Percentiles rank a stretch among this genome's conserved stretches.
These are phyloP conservation scores for Aphanomyces cochlioides DNA, from an alignment of 352 stramenopile species.

Conservation along the genomic window DNA sequence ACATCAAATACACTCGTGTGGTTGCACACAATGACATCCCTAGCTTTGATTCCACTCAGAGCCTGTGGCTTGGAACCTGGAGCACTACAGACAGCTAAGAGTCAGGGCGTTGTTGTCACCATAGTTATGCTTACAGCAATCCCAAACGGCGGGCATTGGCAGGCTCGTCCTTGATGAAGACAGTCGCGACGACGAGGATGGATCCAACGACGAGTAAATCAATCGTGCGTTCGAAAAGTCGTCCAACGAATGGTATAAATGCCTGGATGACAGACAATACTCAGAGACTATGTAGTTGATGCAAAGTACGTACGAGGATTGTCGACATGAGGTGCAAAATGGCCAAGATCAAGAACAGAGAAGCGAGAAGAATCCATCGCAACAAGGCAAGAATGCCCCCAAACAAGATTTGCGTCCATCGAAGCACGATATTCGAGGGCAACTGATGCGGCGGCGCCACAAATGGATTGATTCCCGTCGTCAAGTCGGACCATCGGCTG, in stretches of 20 bases:
- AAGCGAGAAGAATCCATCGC: constrained; percentile 38
- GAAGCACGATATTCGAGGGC: constrained; percentile 41
- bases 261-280: constrained; percentile 24
- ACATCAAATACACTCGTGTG: constrained; percentile 79
- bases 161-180: constrained; percentile 61
- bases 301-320: neutral
- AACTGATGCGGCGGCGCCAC: constrained; percentile 68
- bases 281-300: neutral
- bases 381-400: constrained; percentile 49
- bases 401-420: constrained; percentile 42
- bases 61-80: constrained; percentile 16
- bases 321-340: neutral
- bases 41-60: constrained; percentile 40
- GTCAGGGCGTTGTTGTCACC: neutral
- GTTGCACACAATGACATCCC: constrained; percentile 78
- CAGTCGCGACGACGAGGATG: constrained; percentile 46
- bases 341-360: constrained; percentile 40
- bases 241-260: constrained; percentile 60
- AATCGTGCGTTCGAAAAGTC: constrained; percentile 57
- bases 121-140: constrained; percentile 40
- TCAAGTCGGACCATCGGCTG: constrained; percentile 78
- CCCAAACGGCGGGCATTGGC: constrained; percentile 73
- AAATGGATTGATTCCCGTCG: constrained; percentile 84
- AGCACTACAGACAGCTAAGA: constrained; percentile 3
- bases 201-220: constrained; percentile 53